Evolutionary conservation across 441 rosid species (phyloP).

Genomic region (Brassica balearica): DNA sequence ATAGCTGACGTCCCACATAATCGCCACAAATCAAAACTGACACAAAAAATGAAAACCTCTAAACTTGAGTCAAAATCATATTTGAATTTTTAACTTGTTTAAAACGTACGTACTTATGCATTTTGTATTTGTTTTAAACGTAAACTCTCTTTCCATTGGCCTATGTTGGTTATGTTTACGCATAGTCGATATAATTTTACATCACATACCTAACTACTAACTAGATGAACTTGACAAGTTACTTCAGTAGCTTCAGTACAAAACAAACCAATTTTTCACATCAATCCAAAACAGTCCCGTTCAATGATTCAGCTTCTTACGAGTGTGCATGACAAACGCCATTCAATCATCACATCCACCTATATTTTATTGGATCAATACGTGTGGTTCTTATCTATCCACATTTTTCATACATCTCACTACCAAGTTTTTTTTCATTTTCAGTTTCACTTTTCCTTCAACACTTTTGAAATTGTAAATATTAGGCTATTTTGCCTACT

Average conservation of each 20-base stretch:
- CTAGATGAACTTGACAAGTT: background rate
- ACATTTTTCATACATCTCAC: slow-evolving; percentile 16
- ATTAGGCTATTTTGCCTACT: background rate
- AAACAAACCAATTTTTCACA: slow-evolving; percentile 10
- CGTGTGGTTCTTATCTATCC: slow-evolving; percentile 39
- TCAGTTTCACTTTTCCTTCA: slow-evolving; percentile 12
- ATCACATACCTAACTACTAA: background rate
- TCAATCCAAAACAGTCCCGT: slow-evolving; percentile 29
- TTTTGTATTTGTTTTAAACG: background rate
- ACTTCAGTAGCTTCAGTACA: background rate
- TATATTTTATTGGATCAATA: slow-evolving; percentile 13
- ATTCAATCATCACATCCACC: slow-evolving; percentile 18
- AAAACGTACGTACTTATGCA: background rate
- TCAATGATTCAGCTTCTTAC: slow-evolving; percentile 26
- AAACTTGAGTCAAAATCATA: background rate
- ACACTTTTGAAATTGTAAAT: slow-evolving; percentile 1
- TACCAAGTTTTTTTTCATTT: background rate
- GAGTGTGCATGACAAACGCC: slow-evolving; percentile 31
- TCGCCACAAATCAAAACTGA: background rate
- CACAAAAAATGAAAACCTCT: background rate
- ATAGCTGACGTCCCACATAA: background rate
- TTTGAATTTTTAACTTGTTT: background rate
- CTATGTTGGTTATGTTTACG: background rate
- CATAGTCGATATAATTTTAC: background rate
- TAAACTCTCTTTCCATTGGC: background rate